These are phyloP conservation scores for Camellia oleifera DNA, from an alignment of 179 eudicot genomes.

Conservation along the genomic window DNA sequence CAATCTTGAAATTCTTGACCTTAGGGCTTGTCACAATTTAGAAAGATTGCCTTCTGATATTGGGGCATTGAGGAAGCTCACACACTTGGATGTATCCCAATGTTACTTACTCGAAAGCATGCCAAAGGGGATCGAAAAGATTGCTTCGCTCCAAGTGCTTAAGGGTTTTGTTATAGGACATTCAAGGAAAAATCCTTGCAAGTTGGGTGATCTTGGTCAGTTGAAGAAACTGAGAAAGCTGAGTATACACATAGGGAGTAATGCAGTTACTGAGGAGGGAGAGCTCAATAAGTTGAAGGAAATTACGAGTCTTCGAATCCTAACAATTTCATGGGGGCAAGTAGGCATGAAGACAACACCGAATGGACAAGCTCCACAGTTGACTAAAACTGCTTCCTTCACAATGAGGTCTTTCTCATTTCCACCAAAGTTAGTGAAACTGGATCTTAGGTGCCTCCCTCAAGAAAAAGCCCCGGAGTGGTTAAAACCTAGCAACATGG, in stretches of 20 bases:
- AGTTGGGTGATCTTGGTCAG: background rate
- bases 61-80: background rate
- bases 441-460: slow-evolving; percentile 16
- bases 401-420: background rate
- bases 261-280: background rate
- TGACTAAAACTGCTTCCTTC: background rate
- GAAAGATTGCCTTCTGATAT: slow-evolving; percentile 10
- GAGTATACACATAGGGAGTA: background rate
- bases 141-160: slow-evolving; percentile 14
- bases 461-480: background rate
- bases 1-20: slow-evolving; percentile 14
- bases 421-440: slow-evolving; percentile 16
- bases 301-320: background rate
- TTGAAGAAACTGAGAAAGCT: slow-evolving; percentile 15
- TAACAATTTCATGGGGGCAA: slow-evolving; percentile 13
- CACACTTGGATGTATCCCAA: slow-evolving; percentile 14
- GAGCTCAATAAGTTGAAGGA: slow-evolving; percentile 8
- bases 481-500: slow-evolving; percentile 9
- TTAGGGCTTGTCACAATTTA: slow-evolving; percentile 16
- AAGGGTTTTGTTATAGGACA: slow-evolving; percentile 18
- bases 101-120: slow-evolving; percentile 12
- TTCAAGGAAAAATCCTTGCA: background rate
- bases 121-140: slow-evolving; percentile 14
- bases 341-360: background rate
- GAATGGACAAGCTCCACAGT: background rate